These are phyloP conservation scores for Mariannaea sp. DNA, from an alignment of 2,329 filamentous ascomycete genomes.

Conservation along the genomic window DNA sequence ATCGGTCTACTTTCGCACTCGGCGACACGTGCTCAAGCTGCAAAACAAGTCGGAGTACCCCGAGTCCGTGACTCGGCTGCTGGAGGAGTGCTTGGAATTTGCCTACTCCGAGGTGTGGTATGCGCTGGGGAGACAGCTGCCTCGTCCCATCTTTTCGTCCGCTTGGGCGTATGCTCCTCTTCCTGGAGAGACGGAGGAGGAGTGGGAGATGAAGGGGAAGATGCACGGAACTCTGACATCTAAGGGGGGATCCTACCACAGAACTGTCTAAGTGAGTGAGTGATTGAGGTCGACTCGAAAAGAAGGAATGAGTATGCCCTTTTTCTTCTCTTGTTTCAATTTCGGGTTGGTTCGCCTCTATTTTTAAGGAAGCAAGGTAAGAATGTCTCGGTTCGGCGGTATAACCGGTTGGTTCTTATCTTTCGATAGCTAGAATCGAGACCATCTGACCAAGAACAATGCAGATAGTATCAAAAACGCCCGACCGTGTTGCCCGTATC, in stretches of 20 bases:
- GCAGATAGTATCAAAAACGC: background rate
- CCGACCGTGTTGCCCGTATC: background rate
- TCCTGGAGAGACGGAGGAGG: background rate
- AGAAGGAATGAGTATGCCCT: no score
- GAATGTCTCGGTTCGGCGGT: no score
- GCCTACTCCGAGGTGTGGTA: conserved; percentile 40
- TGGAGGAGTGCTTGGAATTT: conserved; percentile 38
- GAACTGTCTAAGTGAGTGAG: conserved; percentile 14
- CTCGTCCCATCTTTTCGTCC: conserved; percentile 38
- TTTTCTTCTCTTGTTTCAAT: no score
- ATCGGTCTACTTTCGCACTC: conserved; percentile 36
- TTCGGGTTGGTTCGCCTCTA: no score
- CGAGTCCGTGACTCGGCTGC: conserved; percentile 28
- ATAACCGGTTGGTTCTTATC: no score
- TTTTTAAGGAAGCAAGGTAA: no score
- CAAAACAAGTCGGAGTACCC: background rate
- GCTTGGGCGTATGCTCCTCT: conserved; percentile 22
- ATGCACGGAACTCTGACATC: background rate
- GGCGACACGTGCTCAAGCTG: conserved; percentile 33
- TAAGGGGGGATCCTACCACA: background rate
- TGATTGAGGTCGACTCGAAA: no score
- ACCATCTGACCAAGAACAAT: background rate
- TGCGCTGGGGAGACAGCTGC: conserved; percentile 38
- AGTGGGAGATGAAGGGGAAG: background rate
- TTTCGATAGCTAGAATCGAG: background rate